Conservation (phyloP, 371 early-diverging fungal genomes). For the Entomophthora muscae region DNA sequence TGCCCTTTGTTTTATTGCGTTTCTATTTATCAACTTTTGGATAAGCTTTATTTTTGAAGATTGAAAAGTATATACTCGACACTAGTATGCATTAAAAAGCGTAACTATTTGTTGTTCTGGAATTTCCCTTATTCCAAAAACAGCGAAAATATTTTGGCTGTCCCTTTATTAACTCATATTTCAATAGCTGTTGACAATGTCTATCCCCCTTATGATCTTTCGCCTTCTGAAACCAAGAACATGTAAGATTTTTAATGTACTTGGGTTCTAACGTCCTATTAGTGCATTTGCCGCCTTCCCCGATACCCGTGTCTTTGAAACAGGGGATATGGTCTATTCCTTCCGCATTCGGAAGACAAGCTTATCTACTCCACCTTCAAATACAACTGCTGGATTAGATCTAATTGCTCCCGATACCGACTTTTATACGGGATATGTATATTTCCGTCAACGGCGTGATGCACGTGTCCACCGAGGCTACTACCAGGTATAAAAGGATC, state of each 20-base stretch:
- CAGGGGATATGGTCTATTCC: constrained; percentile 79
- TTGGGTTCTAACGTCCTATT: neutral
- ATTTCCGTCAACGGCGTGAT: constrained; percentile 85
- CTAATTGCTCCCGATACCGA: constrained; percentile 22
- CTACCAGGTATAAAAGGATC: constrained; percentile 79
- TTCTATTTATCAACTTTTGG: no score
- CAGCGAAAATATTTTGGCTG: no score
- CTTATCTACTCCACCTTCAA: constrained; percentile 33
- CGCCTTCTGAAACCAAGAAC: constrained; percentile 53
- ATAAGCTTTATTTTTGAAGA: no score
- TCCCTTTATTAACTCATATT: no score
- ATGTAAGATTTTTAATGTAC: constrained; percentile 27
- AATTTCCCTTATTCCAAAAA: no score
- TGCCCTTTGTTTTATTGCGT: no score
- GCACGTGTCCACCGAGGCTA: constrained; percentile 70
- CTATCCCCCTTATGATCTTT: constrained; percentile 66
- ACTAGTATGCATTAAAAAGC: no score
- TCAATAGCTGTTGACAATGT: constrained; percentile 67
- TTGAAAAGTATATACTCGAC: no score
- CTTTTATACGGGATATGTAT: constrained; percentile 79
- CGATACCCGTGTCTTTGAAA: constrained; percentile 78
- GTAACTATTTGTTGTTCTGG: no score
- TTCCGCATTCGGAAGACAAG: constrained; percentile 62
- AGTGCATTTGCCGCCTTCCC: constrained; percentile 91
- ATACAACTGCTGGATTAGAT: constrained; percentile 11